Percentiles rank a stretch among this genome's conserved stretches.
Evolutionary conservation across 208 protist species (phyloP).

Genomic region (Leishmania aethiopica): DNA sequence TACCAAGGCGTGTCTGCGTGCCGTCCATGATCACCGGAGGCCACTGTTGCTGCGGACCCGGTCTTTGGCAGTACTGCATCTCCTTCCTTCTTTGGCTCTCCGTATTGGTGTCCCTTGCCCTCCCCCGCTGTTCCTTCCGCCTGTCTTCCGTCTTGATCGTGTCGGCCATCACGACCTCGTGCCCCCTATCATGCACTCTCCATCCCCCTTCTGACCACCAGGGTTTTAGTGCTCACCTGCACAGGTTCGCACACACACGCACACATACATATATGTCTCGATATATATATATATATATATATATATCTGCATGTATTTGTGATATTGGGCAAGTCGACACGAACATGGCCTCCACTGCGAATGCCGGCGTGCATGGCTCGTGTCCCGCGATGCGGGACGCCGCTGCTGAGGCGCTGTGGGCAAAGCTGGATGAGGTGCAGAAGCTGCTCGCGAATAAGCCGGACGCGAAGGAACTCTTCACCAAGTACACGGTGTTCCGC

Average conservation of each 20-base stretch:
- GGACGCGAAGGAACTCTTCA: conserved; percentile 30
- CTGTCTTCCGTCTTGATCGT: background rate
- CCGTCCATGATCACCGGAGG: background rate
- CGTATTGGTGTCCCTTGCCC: background rate
- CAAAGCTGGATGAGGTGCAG: conserved; percentile 29
- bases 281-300: background rate
- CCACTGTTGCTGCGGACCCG: background rate
- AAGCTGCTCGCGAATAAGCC: conserved; percentile 17
- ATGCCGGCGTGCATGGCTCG: too few relatives aligned
- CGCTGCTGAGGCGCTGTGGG: conserved; percentile 15
- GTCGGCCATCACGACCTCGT: background rate
- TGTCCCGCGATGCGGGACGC: background rate
- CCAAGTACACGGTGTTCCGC: conserved; percentile 27
- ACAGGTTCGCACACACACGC: conserved; percentile 1
- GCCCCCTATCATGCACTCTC: background rate
- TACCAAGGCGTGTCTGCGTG: background rate
- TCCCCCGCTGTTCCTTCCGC: background rate
- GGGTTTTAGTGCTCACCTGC: background rate
- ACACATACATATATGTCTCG: conserved; percentile 8
- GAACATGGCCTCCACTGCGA: background rate
- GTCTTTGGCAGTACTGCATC: background rate
- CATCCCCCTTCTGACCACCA: background rate
- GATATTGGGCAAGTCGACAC: background rate
- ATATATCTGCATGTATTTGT: background rate
- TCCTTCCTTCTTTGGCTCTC: background rate